Evolutionary conservation across 2,329 filamentous ascomycete genomes (phyloP).

Genomic region (Beauveria scarabaeidicola): DNA sequence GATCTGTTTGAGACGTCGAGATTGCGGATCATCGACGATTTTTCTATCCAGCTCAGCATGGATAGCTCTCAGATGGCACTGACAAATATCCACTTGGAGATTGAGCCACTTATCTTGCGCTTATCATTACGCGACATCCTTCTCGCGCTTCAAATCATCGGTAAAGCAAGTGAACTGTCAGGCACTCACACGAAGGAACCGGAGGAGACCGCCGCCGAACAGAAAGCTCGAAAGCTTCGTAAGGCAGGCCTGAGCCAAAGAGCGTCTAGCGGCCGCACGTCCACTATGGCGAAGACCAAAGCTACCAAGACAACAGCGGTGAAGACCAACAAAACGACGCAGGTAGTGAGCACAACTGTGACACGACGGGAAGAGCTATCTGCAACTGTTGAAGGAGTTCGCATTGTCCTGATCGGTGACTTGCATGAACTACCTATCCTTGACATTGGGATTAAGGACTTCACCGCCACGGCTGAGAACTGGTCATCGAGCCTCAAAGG

Average conservation of each 20-base stretch:
- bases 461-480: constrained; percentile 74
- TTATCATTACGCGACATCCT: constrained; percentile 91
- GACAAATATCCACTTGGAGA: constrained; percentile 74
- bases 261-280: constrained; percentile 49
- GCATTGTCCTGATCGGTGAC: constrained; percentile 90
- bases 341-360: constrained; percentile 12
- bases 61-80: constrained; percentile 56
- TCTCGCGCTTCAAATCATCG: constrained; percentile 84
- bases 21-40: constrained; percentile 90
- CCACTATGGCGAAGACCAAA: constrained; percentile 39
- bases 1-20: constrained; percentile 89
- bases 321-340: constrained; percentile 18
- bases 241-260: constrained; percentile 43
- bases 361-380: constrained; percentile 64
- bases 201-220: constrained; percentile 34
- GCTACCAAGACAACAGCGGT: constrained; percentile 28
- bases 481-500: constrained; percentile 86
- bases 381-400: constrained; percentile 78
- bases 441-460: constrained; percentile 87
- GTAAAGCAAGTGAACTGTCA: constrained; percentile 82
- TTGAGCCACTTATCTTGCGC: constrained; percentile 85
- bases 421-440: constrained; percentile 91
- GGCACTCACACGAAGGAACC: constrained; percentile 45
- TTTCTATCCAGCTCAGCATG: constrained; percentile 83
- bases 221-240: constrained; percentile 47